Evolutionary conservation across 192 early-diverging fungal genomes (phyloP), one percentile per base, ranked within the genome.

Genomic region (Spizellomyces punctatus): DNA sequence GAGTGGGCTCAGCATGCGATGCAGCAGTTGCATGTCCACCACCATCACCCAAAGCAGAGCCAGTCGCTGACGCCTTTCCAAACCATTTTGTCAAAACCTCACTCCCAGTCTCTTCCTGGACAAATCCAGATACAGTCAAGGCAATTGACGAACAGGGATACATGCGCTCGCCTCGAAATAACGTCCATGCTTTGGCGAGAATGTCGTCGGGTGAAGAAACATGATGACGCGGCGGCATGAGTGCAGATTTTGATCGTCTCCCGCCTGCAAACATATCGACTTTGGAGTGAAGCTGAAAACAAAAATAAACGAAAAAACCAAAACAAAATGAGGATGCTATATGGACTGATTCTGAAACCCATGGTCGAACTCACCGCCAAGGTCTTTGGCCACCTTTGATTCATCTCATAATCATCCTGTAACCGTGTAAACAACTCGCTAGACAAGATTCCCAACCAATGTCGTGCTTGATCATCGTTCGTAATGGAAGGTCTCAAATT

Each of bases 391-490:
- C 85, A 89, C 58, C 86, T 49, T 16, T 44, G 22, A 62, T 83
- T 52, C 2, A 73, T 59, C n/a, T 87, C 86, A 66, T 66, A 75
- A 44, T 90, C 85, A 46, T 82, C 78, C 36, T 69, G 52, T 5
- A 90, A 67, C 8, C 89, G 69, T 6, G 73, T 75, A 54, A 76
- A 86, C 17, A 89, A 65, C 68, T 91, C 89, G 21, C 68, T 17
- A 8, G 77, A 71, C 9, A 91, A 64, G 41, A 89, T 81, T 17
- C 61, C 74, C 10, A 85, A 55, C 89, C 89, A 91, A 17, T 67
- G 76, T 54, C 67, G 60, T 21, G 85, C 47, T 21, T 83, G 72
- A 8, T 65, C 21, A 19, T 57, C 21, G 10, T 42, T 67, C 4
- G 46, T 70, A 22, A 86, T 16, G 21, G 77, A 67, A 10, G 80